phyloP scores from a whole-genome alignment of 2,329 filamentous ascomycete species.

The Sporothrix schenckii region DNA sequence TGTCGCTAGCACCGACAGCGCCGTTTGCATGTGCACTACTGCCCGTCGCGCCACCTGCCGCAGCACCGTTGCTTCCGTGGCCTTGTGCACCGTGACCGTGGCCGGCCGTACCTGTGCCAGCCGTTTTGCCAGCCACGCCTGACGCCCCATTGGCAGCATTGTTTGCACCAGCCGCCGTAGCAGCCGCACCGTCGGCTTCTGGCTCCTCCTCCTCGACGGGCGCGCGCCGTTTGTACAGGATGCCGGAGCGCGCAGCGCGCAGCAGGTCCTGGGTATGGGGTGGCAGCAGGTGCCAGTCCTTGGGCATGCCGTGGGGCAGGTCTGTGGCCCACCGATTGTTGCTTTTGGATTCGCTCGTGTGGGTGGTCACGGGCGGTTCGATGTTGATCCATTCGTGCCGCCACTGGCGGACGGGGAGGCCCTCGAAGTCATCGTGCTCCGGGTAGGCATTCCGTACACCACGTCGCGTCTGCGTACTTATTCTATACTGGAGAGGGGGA shows the following conservation, averaged over 20 bases:
- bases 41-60: neutral
- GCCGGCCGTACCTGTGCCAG: neutral
- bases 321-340: constrained; percentile 75
- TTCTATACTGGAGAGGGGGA: constrained; percentile 32
- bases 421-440: constrained; percentile 66
- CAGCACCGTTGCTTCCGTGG: neutral
- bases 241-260: constrained; percentile 75
- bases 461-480: constrained; percentile 54
- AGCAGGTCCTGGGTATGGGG: constrained; percentile 81
- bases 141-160: neutral
- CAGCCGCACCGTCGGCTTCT: constrained; percentile 48
- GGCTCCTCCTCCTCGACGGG: constrained; percentile 63
- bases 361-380: constrained; percentile 65
- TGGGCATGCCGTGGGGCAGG: constrained; percentile 78
- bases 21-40: neutral
- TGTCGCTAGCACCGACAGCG: neutral
- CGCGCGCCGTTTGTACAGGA: constrained; percentile 71
- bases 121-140: neutral
- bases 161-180: neutral
- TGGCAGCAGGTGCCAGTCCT: constrained; percentile 76
- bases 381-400: constrained; percentile 70
- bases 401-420: constrained; percentile 90
- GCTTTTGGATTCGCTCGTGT: constrained; percentile 57
- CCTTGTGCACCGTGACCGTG: neutral
- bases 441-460: constrained; percentile 59